Conservation (phyloP, 768 basidiomycete species). For the Calocera viscosa region DNA sequence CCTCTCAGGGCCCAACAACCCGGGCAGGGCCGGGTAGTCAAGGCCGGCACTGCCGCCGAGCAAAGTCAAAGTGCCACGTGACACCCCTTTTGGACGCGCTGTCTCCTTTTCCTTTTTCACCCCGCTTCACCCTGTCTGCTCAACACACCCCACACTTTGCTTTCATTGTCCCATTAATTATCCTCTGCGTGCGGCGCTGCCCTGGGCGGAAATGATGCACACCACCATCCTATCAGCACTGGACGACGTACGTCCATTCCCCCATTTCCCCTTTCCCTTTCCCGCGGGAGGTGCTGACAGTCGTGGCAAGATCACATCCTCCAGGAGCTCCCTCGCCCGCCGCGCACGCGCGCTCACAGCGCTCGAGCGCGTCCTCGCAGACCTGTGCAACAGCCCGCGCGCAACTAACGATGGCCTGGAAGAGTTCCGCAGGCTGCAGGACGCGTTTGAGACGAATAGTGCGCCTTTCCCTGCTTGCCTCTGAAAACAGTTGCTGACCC, state of each 20-base stretch:
- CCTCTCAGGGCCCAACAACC: no score
- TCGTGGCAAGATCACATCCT: constrained; percentile 58
- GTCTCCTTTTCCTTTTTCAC: no score
- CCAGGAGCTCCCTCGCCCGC: constrained; percentile 40
- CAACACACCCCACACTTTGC: no score
- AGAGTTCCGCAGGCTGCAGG: constrained; percentile 53
- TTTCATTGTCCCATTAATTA: neutral
- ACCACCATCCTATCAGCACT: constrained; percentile 36
- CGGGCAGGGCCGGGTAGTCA: no score
- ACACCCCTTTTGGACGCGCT: no score
- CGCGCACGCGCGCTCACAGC: constrained; percentile 44
- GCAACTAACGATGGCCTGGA: constrained; percentile 34
- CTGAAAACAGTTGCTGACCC: constrained; percentile 10
- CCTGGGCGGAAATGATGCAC: neutral
- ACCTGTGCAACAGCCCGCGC: constrained; percentile 38
- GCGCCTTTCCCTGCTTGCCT: constrained; percentile 21
- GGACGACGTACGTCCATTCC: constrained; percentile 54
- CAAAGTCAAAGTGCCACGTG: no score
- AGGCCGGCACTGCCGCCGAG: no score
- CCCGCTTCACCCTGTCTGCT: no score
- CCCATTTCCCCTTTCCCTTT: neutral
- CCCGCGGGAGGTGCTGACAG: no score
- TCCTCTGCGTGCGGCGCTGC: no score
- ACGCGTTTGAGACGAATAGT: constrained; percentile 77
- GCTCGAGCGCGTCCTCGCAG: constrained; percentile 28